A percentile compares a stretch with the other conserved stretches of the same genome.
Evolutionary conservation across 192 early-diverging fungal genomes (phyloP).

Genomic region (Physocladia obscura): DNA sequence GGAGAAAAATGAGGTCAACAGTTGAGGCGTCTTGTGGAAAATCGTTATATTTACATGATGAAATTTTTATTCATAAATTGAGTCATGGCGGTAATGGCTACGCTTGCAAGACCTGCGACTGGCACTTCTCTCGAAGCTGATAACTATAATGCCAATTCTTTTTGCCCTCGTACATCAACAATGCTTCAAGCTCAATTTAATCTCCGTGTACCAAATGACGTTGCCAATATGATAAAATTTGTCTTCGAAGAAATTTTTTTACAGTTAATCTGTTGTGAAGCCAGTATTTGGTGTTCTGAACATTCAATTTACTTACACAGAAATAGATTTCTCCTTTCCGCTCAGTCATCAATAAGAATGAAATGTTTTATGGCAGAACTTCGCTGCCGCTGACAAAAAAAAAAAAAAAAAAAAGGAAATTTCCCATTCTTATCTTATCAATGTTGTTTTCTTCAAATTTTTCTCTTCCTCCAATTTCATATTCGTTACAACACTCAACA

Average conservation of each 20-base stretch:
- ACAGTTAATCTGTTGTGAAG: constrained; percentile 43
- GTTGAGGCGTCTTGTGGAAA: constrained; percentile 38
- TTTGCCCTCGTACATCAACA: constrained; percentile 35
- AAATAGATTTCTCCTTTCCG: constrained; percentile 14
- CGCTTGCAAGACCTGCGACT: constrained; percentile 22
- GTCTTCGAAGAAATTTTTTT: constrained; percentile 45
- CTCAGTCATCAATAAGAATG: not conserved
- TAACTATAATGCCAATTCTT: not conserved
- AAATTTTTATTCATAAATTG: not conserved
- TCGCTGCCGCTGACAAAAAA: not conserved
- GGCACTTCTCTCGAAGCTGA: not conserved
- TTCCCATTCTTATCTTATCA: not conserved
- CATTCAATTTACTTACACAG: constrained; percentile 28
- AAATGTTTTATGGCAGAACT: not conserved
- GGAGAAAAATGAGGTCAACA: constrained; percentile 59
- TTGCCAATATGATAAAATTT: constrained; percentile 60
- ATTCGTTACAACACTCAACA: constrained; percentile 30
- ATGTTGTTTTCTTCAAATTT: constrained; percentile 8
- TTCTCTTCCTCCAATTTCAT: constrained; percentile 27
- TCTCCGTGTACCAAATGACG: constrained; percentile 49
- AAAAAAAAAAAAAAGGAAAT: not conserved
- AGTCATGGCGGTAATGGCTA: not conserved
- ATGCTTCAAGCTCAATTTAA: constrained; percentile 56
- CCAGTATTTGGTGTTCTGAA: constrained; percentile 60
- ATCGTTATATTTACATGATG: constrained; percentile 21